Base-by-base conservation (phyloP, 148 eudicot genomes). In the Drosera capensis region DNA sequence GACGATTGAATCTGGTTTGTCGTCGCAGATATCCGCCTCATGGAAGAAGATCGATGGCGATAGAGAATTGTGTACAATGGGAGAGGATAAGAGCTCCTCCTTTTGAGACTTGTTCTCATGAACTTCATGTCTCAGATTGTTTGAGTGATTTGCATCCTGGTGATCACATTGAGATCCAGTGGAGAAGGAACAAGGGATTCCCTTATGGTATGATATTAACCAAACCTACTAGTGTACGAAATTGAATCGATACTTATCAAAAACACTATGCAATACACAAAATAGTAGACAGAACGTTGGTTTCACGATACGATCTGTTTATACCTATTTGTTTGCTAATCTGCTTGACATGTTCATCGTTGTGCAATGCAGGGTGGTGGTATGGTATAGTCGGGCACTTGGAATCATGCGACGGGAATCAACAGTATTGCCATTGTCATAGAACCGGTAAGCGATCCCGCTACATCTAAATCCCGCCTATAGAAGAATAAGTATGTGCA, bases 381-480 rank as follows among this genome's bases (percentile, higher is more conserved):
- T 90, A 90, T 66, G 97, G 97, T 24, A 65, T 75, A 51, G 84
- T 88, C 45, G 94, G 97, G 29, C 97, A 88, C 77, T 70, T 80
- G 59, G 97, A 84, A 73, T 51, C 71, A 41, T 90, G 97, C 66
- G 82, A 80, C 56, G 75, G 95, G 42, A 73, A 69, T 51, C 49
- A 62, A 41, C 60, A 45, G 59, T 66, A 71, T 48, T 90, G 97
- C 61, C 68, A 62, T 20, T 90, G 97, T 70, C 74, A 56, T 49
- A 47, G 57, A 41, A 73, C 62, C 56, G 93, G 93, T 86, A 46
- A 57, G 74, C 58, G 26, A 18, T 18, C 46, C 29, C 12, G 11
- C 46, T 19, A 22, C 31, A 49, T 8, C 42, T 47, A 24, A 46
- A 34, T 9, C n/a, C 5, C 38, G 2, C 38, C 3, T 5, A 34